Base-by-base conservation (phyloP, 23 red algal species). In the Cyanidiococcus yangmingshanensis region DNA sequence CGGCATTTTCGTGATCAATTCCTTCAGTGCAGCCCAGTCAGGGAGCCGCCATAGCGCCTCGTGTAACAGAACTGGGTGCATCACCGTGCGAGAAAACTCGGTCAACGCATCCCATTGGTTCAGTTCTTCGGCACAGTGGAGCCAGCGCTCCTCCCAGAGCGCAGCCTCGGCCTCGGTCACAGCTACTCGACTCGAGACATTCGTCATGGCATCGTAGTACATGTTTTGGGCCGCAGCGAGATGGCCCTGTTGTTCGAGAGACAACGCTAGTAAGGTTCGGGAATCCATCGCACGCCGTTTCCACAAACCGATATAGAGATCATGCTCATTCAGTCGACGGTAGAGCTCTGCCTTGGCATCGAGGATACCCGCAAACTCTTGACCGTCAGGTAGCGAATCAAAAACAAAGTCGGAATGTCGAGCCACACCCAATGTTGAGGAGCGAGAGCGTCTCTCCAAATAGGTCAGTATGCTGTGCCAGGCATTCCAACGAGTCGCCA, bases 61-160 rank as follows among this genome's bases (percentile, higher is more conserved):
- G 82, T 98, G 88, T 57, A 98, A 76, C n/a, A 98, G 67, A 21
- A 84, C 83, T 27, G 84, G 77, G 80, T 89, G 77, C 41, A 92
- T 63, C 0, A 89, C 80, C 26, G 59, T 78, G 41, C 94, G 77
- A 0, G 94, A 83, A 88, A 84, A 91, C 68, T 98, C 94, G 58
- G 88, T 91, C 0, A 98, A 77, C 0, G 86, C 83, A 39, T 98
- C 94, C 94, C 94, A 98, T 57, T 98, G 89, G 80, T 85, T 89
- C 12, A 98, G 76, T 37, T 89, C 84, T 77, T 85, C 85, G 18
- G 94, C 88, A 76, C 94, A 90, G 15, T 88, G 77, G 37, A 98
- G 84, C 88, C 94, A 92, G 31, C 83, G 82, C n/a, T 91, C 87
- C 75, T 98, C 86, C 85, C 82, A 98, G 58, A 88, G 59, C 26